phyloP scores from a whole-genome alignment of 768 basidiomycete genomes.

The Mrakia gelida region DNA sequence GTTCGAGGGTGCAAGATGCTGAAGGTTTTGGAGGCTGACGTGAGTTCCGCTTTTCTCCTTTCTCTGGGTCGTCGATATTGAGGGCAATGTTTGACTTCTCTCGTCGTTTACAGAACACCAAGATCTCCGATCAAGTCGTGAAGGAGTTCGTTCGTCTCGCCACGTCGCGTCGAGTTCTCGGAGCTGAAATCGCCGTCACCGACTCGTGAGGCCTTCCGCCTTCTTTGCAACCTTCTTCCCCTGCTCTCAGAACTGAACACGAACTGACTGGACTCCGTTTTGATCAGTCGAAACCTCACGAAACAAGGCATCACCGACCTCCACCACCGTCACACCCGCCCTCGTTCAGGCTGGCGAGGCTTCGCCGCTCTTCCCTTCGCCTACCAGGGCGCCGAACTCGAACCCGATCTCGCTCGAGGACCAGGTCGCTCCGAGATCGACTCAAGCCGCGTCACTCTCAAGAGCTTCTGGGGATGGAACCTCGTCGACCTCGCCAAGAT shows the following conservation, averaged over 20 bases:
- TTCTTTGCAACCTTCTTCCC: no score
- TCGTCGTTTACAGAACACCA: slow-evolving; percentile 51
- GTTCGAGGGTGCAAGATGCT: slow-evolving; percentile 62
- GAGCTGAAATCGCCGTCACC: slow-evolving; percentile 51
- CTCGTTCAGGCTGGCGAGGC: slow-evolving; percentile 13
- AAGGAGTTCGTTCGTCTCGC: slow-evolving; percentile 62
- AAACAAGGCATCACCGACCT: slow-evolving; percentile 4
- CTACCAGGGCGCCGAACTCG: not conserved
- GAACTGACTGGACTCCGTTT: not conserved
- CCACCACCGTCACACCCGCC: slow-evolving; percentile 5
- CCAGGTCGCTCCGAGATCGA: slow-evolving; percentile 19
- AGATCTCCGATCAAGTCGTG: slow-evolving; percentile 59
- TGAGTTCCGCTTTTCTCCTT: not conserved
- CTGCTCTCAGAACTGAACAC: not conserved
- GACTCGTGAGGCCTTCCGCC: slow-evolving; percentile 14
- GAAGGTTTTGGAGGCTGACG: slow-evolving; percentile 66
- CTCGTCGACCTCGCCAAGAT: not conserved
- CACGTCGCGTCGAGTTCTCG: slow-evolving; percentile 50
- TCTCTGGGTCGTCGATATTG: no score
- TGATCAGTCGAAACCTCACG: slow-evolving; percentile 6
- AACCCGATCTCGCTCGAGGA: not conserved
- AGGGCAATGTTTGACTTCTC: no score
- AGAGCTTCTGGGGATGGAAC: slow-evolving; percentile 13
- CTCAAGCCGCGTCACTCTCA: not conserved
- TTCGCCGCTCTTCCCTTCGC: slow-evolving; percentile 7